Percentiles rank a stretch among this genome's conserved stretches.
Conservation (phyloP, 768 basidiomycete genomes). For the Sporobolomyces roseus region DNA sequence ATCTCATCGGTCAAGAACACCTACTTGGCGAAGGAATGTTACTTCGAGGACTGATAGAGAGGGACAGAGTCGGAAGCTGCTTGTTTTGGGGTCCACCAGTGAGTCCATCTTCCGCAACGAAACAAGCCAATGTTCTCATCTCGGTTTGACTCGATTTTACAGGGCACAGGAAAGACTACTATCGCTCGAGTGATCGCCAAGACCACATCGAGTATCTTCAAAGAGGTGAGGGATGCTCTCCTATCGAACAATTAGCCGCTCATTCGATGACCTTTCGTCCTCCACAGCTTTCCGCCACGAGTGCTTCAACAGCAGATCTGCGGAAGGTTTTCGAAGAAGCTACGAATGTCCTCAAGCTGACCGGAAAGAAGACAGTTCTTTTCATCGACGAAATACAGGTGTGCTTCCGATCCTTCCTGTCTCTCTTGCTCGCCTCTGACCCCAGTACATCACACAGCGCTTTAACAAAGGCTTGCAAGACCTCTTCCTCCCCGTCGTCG, state of each 20-base stretch:
- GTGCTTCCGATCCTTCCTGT: not conserved
- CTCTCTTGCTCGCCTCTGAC: no score
- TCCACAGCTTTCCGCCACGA: constrained; percentile 36
- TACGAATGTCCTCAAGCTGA: constrained; percentile 60
- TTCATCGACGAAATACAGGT: constrained; percentile 81
- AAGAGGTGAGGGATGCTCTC: constrained; percentile 60
- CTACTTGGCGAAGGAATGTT: constrained; percentile 60
- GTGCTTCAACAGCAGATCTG: constrained; percentile 60
- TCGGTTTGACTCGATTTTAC: not conserved
- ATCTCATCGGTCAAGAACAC: constrained; percentile 70
- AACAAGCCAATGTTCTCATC: not conserved
- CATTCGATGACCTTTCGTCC: not conserved
- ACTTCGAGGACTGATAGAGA: constrained; percentile 57
- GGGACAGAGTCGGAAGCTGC: constrained; percentile 55
- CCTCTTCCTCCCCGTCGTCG: constrained; percentile 69
- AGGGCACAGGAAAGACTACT: constrained; percentile 49
- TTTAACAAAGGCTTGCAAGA: constrained; percentile 67
- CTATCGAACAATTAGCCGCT: constrained; percentile 41
- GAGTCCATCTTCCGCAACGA: not conserved
- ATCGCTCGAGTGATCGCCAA: constrained; percentile 64
- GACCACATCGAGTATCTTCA: constrained; percentile 61
- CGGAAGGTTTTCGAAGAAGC: constrained; percentile 73
- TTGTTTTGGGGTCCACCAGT: constrained; percentile 49
- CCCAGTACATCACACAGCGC: no score
- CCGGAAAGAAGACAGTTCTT: constrained; percentile 64